Evolutionary conservation across 2,329 filamentous ascomycete genomes (phyloP).

Genomic region (Venturia pyrina): DNA sequence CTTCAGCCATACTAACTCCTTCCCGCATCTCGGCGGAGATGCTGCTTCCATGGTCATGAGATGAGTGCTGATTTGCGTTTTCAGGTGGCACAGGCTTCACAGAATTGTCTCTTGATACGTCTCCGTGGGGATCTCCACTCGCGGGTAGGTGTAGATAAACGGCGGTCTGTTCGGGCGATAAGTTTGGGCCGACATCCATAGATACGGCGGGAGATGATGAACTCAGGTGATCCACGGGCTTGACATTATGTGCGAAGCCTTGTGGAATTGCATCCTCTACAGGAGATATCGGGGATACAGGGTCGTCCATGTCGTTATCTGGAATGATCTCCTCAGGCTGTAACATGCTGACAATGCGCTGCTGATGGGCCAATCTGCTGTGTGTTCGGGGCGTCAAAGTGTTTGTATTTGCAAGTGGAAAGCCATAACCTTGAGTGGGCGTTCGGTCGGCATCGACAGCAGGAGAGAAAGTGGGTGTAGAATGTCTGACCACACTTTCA

Average conservation of each 20-base stretch:
- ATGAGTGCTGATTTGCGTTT: neutral
- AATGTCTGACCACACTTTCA: neutral
- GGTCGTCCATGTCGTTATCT: neutral
- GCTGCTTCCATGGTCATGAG: neutral
- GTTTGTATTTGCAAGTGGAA: neutral
- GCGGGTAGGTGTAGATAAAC: neutral
- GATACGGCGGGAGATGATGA: neutral
- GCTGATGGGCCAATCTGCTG: neutral
- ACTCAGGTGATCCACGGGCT: neutral
- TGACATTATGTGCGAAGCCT: neutral
- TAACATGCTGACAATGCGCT: neutral
- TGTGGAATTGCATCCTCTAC: neutral
- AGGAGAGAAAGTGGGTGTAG: neutral
- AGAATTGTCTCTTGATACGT: neutral
- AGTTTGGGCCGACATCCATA: neutral
- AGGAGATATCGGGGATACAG: conserved; percentile 7
- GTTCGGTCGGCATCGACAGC: neutral
- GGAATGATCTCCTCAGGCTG: neutral
- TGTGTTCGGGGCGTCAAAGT: too few species aligned
- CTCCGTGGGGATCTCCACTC: neutral
- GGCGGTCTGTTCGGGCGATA: neutral
- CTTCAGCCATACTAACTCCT: too few species aligned
- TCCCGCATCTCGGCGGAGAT: neutral
- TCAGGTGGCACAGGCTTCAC: neutral
- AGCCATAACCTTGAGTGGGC: neutral